Evolutionary conservation across 2,329 filamentous ascomycete genomes (phyloP).

Genomic region (Elsinoe perseae): DNA sequence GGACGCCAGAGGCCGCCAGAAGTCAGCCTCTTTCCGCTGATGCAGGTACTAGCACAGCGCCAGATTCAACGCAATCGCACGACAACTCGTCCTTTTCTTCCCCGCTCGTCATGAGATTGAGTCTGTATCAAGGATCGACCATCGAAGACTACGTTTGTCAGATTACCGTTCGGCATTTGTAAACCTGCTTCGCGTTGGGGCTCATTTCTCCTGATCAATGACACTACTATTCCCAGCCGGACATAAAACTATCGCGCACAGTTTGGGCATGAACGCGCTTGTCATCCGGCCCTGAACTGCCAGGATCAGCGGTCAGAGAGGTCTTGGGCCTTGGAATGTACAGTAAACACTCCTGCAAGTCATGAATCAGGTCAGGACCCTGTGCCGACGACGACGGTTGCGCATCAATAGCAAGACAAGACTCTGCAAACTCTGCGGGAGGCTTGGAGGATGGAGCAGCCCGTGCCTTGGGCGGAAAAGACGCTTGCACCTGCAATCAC

Average conservation of each 20-base stretch:
- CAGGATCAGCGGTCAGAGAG: constrained; percentile 1
- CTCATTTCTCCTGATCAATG: not conserved
- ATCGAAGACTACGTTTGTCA: constrained; percentile 3
- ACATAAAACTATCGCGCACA: not conserved
- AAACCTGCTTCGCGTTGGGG: not conserved
- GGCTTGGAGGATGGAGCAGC: constrained; percentile 13
- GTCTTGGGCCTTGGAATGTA: not conserved
- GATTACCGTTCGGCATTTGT: constrained; percentile 5
- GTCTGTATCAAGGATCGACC: constrained; percentile 12
- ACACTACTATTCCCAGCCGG: not conserved
- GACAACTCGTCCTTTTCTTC: constrained; percentile 1
- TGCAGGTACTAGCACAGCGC: constrained; percentile 13
- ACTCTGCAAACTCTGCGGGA: constrained; percentile 15
- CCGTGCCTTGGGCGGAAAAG: constrained; percentile 3
- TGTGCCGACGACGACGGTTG: constrained; percentile 3
- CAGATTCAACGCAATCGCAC: constrained; percentile 14
- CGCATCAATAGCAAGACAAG: constrained; percentile 4
- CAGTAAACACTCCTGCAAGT: not conserved
- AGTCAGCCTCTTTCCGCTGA: constrained; percentile 12
- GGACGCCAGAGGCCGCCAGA: constrained; percentile 2
- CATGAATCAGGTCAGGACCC: constrained; percentile 13
- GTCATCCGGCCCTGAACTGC: not conserved
- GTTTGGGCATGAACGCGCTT: constrained; percentile 10
- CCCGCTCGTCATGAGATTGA: constrained; percentile 11
- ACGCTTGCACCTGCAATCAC: constrained; percentile 11